Evolutionary conservation across 495 filamentous ascomycete species (phyloP), one percentile per base, ranked within the genome.

Genomic region (Penicillium steckii): DNA sequence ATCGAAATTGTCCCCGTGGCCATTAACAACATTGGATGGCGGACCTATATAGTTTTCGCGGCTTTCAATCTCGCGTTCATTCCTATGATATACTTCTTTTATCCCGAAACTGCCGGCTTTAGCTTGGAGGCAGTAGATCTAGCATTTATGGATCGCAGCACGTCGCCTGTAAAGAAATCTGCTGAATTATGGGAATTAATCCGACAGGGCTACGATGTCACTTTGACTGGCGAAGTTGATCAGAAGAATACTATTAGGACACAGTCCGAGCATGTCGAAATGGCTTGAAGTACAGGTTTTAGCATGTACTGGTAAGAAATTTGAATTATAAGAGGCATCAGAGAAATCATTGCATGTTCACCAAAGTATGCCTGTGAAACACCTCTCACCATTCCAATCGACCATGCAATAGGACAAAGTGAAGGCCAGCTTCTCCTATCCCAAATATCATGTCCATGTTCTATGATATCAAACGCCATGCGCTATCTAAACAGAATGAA

Each of bases 11-110:
- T 57, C 5, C 62, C 60, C 1, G 37, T 53, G 1, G 56, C 56
- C 8, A 52, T 61, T 23, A 40, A 33, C 2, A 64, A 61, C 27
- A 59, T 64, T 18, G 57, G 57, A 0, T 61, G 57, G 57, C 50
- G 67, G 15, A 74, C 68, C 2, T 72, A 72, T 40, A 64, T 72
- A 49, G 62, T 73, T 17, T 74, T 73, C 19, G 71, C 67, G 9
- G 69, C 56, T 8, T 55, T 72, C 15, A 74, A 76, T 33, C 48
- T 74, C 15, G 57, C 62, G 7, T 72, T 61, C 42, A 58, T 70
- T 4, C 62, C 66, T 1, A 56, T 74, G 22, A 55, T 75, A 10
- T 69, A 57, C 45, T 57, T 61, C 17, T 53, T 67, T 22, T 67
- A 61, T 37, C 64, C 66, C 8, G 66, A 71, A 47, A 67, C 64